These are phyloP conservation scores for Suhomyces canberraensis DNA, from an alignment of 805 yeast genomes.

Conservation along the genomic window DNA sequence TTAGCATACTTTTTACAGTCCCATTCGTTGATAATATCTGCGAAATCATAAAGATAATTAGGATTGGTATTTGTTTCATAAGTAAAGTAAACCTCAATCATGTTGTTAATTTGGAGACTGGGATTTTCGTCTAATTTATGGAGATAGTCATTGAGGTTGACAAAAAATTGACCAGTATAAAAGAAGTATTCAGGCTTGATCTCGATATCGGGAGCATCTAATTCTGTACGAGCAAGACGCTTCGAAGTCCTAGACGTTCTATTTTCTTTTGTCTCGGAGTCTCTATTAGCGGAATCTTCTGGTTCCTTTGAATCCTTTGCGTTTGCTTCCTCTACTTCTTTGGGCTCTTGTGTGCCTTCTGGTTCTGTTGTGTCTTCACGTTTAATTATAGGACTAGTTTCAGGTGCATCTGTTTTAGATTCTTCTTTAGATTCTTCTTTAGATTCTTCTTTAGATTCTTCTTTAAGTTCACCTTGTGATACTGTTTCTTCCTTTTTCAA, in stretches of 20 bases:
- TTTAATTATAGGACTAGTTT: background rate
- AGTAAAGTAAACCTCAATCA: slow-evolving; percentile 11
- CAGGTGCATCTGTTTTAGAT: background rate
- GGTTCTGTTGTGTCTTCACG: background rate
- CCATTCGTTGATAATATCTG: slow-evolving; percentile 28
- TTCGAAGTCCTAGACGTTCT: slow-evolving; percentile 23
- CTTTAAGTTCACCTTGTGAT: background rate
- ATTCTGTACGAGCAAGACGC: slow-evolving; percentile 27
- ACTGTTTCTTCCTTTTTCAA: background rate
- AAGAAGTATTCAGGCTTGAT: slow-evolving; percentile 22
- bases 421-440: background rate
- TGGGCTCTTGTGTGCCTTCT: background rate
- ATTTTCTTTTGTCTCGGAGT: too few species aligned
- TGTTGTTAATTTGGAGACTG: background rate
- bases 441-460: background rate
- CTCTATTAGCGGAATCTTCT: slow-evolving; percentile 1
- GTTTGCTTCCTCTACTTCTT: background rate
- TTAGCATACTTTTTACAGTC: slow-evolving; percentile 13
- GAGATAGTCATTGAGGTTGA: slow-evolving; percentile 17
- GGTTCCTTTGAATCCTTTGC: background rate
- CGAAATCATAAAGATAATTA: slow-evolving; percentile 16
- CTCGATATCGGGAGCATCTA: slow-evolving; percentile 19
- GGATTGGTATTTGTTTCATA: background rate
- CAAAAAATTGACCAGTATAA: slow-evolving; percentile 26
- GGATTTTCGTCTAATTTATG: slow-evolving; percentile 1